Percentiles rank a stretch among this genome's conserved stretches.
phyloP scores from a whole-genome alignment of 768 basidiomycete genomes.

The Suillus alpinus region DNA sequence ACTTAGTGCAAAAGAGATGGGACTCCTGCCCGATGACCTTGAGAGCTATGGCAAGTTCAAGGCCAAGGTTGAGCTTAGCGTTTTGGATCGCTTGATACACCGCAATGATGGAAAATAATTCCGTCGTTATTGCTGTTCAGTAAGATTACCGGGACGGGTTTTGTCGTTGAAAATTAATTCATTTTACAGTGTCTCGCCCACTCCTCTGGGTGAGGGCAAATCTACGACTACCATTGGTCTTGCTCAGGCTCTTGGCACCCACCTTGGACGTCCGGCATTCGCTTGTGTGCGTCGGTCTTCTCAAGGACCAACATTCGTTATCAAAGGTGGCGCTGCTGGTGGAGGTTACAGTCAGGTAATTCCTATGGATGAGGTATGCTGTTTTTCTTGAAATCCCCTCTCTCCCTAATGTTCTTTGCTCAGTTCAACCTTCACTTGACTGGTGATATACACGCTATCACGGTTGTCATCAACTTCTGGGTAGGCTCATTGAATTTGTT shows the following conservation, averaged over 20 bases:
- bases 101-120: conserved; percentile 95
- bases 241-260: conserved; percentile 93
- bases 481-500: conserved; percentile 35
- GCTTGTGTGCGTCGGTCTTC: conserved; percentile 97
- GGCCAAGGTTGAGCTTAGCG: conserved; percentile 91
- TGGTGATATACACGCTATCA: conserved; percentile 97
- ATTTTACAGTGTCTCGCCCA: conserved; percentile 79
- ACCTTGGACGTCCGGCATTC: conserved; percentile 88
- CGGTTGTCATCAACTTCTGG: conserved; percentile 97
- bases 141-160: conserved; percentile 29
- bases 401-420: conserved; percentile 5
- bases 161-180: conserved; percentile 12
- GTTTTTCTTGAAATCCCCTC: conserved; percentile 1
- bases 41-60: conserved; percentile 96
- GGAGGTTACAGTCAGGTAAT: conserved; percentile 99
- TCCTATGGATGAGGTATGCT: conserved; percentile 91
- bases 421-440: conserved; percentile 96
- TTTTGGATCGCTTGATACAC: conserved; percentile 80
- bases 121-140: conserved; percentile 93
- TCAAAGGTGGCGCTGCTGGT: conserved; percentile 98
- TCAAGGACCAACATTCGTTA: conserved; percentile 98
- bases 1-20: conserved; percentile 80
- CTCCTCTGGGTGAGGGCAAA: conserved; percentile 96
- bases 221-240: conserved; percentile 97
- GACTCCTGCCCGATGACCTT: conserved; percentile 79